Evolutionary conservation across 2,329 filamentous ascomycete species (phyloP), one percentile per base, ranked within the genome.

Genomic region (Fusarium sp.): DNA sequence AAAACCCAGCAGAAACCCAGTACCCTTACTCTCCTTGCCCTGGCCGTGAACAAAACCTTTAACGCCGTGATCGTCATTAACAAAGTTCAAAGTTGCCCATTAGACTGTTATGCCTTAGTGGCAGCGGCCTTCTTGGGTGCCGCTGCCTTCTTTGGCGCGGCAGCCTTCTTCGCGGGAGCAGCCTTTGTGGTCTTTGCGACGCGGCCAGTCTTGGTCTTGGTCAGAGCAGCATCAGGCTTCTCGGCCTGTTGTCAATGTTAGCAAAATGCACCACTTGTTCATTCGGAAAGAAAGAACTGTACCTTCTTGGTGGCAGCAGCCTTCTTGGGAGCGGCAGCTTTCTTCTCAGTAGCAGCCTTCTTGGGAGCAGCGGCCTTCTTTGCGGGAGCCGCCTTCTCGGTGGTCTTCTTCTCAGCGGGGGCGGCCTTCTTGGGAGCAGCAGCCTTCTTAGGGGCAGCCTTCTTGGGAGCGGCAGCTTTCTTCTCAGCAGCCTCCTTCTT

Each of bases 121-220:
- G 79, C 76, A 54, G 84, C 80, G 12, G 83, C 81, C 82, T 85
- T 85, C 82, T 87, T 87, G 46, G 84, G 76, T 16, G 68, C 61
- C 16, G 61, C 68, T 43, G 68, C 68, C 73, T 74, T 76, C 74
- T 77, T 85, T 55, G 85, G 79, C 50, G 85, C 78, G 53, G 83
- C 71, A 39, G 79, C 60, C 64, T 74, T 73, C 72, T 73, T 74
- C 30, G 55, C 68, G 47, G 54, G 44, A 9, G 83, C 76, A 68
- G 78, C 77, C 79, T 86, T 83, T 41, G 84, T 81, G 8, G 85
- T 85, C 89, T 96, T 97, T 75, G 91, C 89, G 75, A 97, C 92
- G 73, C 94, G 92, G 51, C 94, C 94, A 57, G 93, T 91, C 89
- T 96, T 96, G 81, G 94, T 95, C 89, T 93, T 95, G 80, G 88